These are phyloP conservation scores for Calonectria henricotiae DNA, from an alignment of 2,329 filamentous ascomycete genomes.

Conservation along the genomic window DNA sequence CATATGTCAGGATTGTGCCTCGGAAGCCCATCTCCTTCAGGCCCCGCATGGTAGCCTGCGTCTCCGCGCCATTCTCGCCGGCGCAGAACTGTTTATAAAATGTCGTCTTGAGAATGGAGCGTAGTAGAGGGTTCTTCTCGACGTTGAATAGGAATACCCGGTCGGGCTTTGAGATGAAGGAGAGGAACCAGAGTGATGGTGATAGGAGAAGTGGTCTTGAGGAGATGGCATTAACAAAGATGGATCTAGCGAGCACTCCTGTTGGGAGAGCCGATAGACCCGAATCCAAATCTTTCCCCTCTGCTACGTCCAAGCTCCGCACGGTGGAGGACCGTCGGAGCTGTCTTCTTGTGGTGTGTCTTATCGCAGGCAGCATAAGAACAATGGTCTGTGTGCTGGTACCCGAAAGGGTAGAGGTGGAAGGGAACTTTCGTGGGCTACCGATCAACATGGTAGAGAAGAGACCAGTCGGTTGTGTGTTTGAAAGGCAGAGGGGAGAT, in stretches of 20 bases:
- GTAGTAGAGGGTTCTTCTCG: constrained; percentile 67
- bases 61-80: constrained; percentile 66
- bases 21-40: constrained; percentile 68
- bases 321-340: constrained; percentile 25
- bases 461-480: not conserved
- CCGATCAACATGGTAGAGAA: constrained; percentile 24
- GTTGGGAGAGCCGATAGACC: constrained; percentile 56
- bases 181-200: constrained; percentile 59
- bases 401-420: constrained; percentile 25
- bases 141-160: constrained; percentile 62
- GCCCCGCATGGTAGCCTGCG: constrained; percentile 61
- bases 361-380: constrained; percentile 25
- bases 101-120: constrained; percentile 66
- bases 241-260: constrained; percentile 59
- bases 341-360: constrained; percentile 12
- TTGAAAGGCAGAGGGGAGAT: not conserved
- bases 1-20: constrained; percentile 73
- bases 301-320: constrained; percentile 5
- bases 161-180: constrained; percentile 55
- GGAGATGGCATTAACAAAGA: constrained; percentile 64
- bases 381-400: constrained; percentile 23
- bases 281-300: constrained; percentile 14
- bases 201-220: constrained; percentile 62
- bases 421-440: constrained; percentile 22
- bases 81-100: constrained; percentile 73